Evolutionary conservation across 2,329 filamentous ascomycete genomes (phyloP).

Genomic region (Penicillium sp.): DNA sequence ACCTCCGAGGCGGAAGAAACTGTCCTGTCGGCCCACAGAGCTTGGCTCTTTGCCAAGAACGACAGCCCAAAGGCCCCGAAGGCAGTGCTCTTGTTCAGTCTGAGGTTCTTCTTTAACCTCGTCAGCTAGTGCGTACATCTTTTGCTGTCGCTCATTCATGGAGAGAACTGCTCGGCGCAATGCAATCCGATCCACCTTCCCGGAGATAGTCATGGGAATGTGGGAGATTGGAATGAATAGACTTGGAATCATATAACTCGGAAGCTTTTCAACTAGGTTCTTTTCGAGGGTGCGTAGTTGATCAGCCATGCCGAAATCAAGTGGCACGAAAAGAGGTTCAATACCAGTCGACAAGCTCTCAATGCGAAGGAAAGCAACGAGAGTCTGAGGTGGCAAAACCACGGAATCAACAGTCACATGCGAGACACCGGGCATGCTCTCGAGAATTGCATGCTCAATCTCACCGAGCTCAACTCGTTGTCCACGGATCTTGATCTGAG

Average conservation of each 20-base stretch:
- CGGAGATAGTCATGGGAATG: constrained; percentile 12
- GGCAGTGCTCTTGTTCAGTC: background rate
- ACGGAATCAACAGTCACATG: constrained; percentile 3
- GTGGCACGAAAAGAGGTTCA: background rate
- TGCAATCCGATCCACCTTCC: constrained; percentile 12
- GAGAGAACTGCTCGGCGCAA: background rate
- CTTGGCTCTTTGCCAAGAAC: background rate
- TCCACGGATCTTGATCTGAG: background rate
- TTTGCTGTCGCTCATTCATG: background rate
- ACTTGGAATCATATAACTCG: constrained; percentile 20
- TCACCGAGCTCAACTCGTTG: constrained; percentile 20
- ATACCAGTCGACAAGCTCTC: background rate
- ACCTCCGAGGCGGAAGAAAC: constrained; percentile 10
- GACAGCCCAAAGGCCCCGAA: constrained; percentile 6
- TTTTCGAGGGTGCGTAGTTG: constrained; percentile 6
- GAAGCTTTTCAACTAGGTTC: constrained; percentile 8
- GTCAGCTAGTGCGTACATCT: background rate
- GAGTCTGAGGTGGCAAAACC: constrained; percentile 1
- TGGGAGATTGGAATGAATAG: constrained; percentile 13
- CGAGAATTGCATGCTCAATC: constrained; percentile 28
- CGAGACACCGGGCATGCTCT: background rate
- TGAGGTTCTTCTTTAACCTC: background rate
- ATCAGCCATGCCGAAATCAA: background rate
- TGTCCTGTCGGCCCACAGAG: constrained; percentile 5
- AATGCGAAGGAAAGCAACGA: background rate